These are phyloP conservation scores for Veloboletus limbatus DNA, from an alignment of 1,284 basidiomycete genomes.

Conservation along the genomic window DNA sequence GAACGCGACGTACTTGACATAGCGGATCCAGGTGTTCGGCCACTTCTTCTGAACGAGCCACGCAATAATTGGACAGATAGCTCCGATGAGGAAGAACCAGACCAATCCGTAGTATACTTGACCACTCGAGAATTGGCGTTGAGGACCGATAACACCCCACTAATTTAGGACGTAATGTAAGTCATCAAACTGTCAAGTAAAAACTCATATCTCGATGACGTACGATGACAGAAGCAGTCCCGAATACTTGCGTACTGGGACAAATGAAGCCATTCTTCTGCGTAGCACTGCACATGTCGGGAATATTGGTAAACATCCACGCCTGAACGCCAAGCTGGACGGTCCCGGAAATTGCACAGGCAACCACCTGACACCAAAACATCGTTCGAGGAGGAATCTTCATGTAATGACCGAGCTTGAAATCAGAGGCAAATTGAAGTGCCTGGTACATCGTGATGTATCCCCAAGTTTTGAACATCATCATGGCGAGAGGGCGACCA, in stretches of 20 bases:
- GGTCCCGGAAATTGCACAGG: conserved; percentile 42
- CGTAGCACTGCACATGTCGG: conserved; percentile 23
- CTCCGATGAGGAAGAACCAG: conserved; percentile 61
- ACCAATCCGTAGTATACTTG: no score
- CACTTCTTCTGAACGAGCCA: conserved; percentile 41
- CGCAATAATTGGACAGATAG: conserved; percentile 41
- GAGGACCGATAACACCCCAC: no score
- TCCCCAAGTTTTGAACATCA: conserved; percentile 47
- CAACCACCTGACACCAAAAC: conserved; percentile 46
- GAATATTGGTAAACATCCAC: conserved; percentile 38
- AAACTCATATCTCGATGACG: no score
- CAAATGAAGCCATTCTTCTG: conserved; percentile 40
- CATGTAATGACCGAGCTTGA: conserved; percentile 53
- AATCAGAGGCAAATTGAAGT: conserved; percentile 41
- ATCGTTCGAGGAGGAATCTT: conserved; percentile 50
- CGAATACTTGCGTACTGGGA: conserved; percentile 37
- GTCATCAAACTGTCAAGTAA: no score
- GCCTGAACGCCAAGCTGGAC: conserved; percentile 43
- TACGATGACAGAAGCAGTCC: conserved; percentile 43
- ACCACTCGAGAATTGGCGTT: no score
- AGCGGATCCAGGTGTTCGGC: conserved; percentile 43
- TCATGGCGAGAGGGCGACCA: conserved; percentile 47
- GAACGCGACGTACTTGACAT: conserved; percentile 39
- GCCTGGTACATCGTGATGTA: conserved; percentile 40
- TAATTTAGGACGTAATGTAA: no score